phyloP scores from a whole-genome alignment of 2,329 filamentous ascomycete genomes.

The Tympanopsis confertula region DNA sequence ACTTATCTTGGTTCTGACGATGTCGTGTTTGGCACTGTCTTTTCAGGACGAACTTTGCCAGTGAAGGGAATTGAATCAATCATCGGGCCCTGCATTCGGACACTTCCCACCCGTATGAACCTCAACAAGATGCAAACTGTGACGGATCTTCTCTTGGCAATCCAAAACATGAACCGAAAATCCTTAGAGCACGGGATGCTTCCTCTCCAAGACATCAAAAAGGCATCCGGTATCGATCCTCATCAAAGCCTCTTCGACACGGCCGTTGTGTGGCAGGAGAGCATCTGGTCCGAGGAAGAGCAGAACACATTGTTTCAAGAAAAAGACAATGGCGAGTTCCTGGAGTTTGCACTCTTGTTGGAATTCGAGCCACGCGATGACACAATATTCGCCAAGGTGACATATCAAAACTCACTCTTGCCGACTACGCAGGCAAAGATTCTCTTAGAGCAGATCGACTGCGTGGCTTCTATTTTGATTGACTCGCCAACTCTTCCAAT shows the following conservation, averaged over 20 bases:
- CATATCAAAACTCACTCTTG: slow-evolving; percentile 35
- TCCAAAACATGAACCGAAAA: slow-evolving; percentile 55
- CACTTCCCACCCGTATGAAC: slow-evolving; percentile 61
- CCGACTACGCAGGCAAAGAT: slow-evolving; percentile 39
- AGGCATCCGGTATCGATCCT: slow-evolving; percentile 38
- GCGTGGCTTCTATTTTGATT: slow-evolving; percentile 32
- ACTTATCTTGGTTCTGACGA: slow-evolving; percentile 54
- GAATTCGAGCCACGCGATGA: slow-evolving; percentile 57
- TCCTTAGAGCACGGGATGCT: slow-evolving; percentile 52
- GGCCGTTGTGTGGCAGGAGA: slow-evolving; percentile 77
- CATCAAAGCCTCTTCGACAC: slow-evolving; percentile 59
- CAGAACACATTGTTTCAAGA: slow-evolving; percentile 31
- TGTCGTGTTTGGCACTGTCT: slow-evolving; percentile 65
- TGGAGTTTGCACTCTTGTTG: slow-evolving; percentile 67
- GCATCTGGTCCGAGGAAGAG: slow-evolving; percentile 27
- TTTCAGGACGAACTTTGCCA: slow-evolving; percentile 69
- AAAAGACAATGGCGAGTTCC: slow-evolving; percentile 50
- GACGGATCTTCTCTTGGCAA: slow-evolving; percentile 46
- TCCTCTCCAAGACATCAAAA: slow-evolving; percentile 60
- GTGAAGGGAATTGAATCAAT: slow-evolving; percentile 59
- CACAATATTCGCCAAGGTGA: slow-evolving; percentile 29
- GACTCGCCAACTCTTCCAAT: slow-evolving; percentile 16
- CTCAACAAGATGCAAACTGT: slow-evolving; percentile 36
- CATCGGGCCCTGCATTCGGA: slow-evolving; percentile 69
- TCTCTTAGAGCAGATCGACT: slow-evolving; percentile 50